These are phyloP conservation scores for Grosmannia clavigera DNA, from an alignment of 2,329 filamentous ascomycete genomes.

Conservation along the genomic window DNA sequence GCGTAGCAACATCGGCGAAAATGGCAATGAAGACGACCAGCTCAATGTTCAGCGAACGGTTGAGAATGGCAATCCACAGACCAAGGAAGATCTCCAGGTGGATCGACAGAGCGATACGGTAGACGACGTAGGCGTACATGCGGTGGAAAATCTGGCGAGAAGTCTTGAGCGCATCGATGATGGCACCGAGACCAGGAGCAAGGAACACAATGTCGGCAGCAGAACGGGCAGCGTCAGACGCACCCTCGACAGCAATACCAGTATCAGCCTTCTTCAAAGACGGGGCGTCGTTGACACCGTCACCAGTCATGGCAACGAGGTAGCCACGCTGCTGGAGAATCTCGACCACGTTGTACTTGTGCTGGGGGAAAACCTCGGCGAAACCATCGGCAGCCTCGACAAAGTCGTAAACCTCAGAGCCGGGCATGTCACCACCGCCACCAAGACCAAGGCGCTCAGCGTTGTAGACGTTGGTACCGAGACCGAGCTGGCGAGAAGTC, in stretches of 20 bases:
- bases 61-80: slow-evolving; percentile 82
- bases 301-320: slow-evolving; percentile 91
- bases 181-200: slow-evolving; percentile 78
- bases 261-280: slow-evolving; percentile 94
- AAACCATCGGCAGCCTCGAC: slow-evolving; percentile 92
- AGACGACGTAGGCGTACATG: slow-evolving; percentile 93
- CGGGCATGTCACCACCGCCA: slow-evolving; percentile 83
- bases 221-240: slow-evolving; percentile 80
- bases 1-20: slow-evolving; percentile 83
- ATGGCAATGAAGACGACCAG: slow-evolving; percentile 90
- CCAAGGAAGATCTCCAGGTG: slow-evolving; percentile 87
- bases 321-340: slow-evolving; percentile 89
- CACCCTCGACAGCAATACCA: slow-evolving; percentile 87
- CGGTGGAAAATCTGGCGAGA: slow-evolving; percentile 93
- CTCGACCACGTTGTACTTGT: slow-evolving; percentile 91
- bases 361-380: slow-evolving; percentile 86
- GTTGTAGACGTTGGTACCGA: slow-evolving; percentile 89
- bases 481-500: slow-evolving; percentile 80
- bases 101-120: slow-evolving; percentile 84
- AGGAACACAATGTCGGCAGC: slow-evolving; percentile 92
- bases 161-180: slow-evolving; percentile 86
- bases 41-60: slow-evolving; percentile 72
- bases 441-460: slow-evolving; percentile 84
- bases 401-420: slow-evolving; percentile 89
- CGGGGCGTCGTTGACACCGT: slow-evolving; percentile 88